phyloP scores from a whole-genome alignment of 1,284 basidiomycete genomes.

The Austropuccinia psidii region DNA sequence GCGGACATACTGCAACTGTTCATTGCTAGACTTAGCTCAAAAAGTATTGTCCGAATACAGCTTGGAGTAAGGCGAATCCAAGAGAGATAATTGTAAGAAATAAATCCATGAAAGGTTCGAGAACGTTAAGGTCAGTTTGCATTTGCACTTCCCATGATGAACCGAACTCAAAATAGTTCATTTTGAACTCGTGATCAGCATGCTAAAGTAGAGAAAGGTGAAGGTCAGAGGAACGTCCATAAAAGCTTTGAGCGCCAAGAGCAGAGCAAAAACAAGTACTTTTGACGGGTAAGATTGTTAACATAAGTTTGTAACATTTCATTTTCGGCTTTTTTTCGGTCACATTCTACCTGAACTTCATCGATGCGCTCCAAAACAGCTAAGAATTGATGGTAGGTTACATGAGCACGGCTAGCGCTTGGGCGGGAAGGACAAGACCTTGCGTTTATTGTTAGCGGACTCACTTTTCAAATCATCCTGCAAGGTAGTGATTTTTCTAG shows the following conservation, averaged over 20 bases:
- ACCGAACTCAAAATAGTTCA: not conserved
- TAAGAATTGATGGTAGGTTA: not conserved
- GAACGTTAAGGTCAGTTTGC: too few species aligned
- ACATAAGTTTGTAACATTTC: constrained; percentile 35
- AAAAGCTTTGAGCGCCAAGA: not conserved
- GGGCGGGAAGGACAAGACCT: not conserved
- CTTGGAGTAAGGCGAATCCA: too few species aligned
- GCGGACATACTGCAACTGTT: too few species aligned
- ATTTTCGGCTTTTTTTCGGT: constrained; percentile 36
- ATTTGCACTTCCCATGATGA: too few species aligned
- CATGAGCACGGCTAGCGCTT: not conserved
- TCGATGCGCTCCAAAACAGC: constrained; percentile 8
- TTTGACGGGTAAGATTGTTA: constrained; percentile 36
- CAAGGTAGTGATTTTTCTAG: constrained; percentile 1
- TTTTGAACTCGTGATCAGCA: not conserved
- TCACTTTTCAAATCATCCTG: constrained; percentile 24
- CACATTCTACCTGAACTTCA: constrained; percentile 18
- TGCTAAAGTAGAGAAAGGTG: not conserved
- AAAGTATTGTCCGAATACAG: too few species aligned
- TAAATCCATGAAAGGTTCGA: too few species aligned
- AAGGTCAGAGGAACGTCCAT: not conserved
- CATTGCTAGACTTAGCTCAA: too few species aligned
- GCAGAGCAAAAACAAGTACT: too few species aligned
- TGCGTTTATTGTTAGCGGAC: not conserved
- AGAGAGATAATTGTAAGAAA: too few species aligned